Conservation (phyloP, 176 grass and related monocot genomes). For the Chrysopogon serrulatus region DNA sequence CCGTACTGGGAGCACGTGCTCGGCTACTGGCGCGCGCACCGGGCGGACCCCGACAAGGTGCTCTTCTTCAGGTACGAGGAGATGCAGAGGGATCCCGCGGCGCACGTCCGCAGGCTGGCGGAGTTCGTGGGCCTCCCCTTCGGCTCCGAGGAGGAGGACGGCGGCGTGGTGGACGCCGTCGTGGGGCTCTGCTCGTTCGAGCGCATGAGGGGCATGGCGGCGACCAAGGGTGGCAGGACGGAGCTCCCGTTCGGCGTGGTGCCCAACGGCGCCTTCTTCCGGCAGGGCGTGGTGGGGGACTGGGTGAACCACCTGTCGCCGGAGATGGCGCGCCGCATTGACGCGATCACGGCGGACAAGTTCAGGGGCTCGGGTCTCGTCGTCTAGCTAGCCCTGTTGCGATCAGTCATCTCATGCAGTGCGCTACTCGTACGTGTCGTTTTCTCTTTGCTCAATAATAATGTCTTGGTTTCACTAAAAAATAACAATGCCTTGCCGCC, state of each 20-base stretch:
- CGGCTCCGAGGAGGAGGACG: background rate
- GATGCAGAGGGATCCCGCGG: background rate
- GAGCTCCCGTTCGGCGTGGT: background rate
- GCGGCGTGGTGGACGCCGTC: background rate
- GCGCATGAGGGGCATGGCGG: background rate
- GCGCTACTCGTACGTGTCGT: too few relatives aligned
- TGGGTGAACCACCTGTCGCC: too few relatives aligned
- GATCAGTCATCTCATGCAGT: too few relatives aligned
- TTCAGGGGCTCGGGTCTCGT: too few relatives aligned
- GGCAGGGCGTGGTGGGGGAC: background rate
- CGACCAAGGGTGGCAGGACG: background rate
- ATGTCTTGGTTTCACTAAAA: too few relatives aligned
- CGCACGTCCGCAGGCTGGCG: background rate
- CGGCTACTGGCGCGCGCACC: slow-evolving; percentile 16
- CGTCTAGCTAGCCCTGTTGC: too few relatives aligned
- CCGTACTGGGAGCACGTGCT: slow-evolving; percentile 26
- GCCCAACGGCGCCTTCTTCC: background rate
- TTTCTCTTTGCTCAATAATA: too few relatives aligned
- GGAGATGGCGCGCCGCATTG: too few relatives aligned
- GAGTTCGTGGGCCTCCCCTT: background rate
- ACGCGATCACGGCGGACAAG: too few relatives aligned
- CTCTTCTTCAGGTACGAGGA: slow-evolving; percentile 44
- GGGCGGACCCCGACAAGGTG: background rate
- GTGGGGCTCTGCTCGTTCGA: slow-evolving; percentile 20
- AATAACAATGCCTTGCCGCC: too few relatives aligned